Evolutionary conservation across 75 land plant species (phyloP).

Genomic region (Ceratopteris richardii): DNA sequence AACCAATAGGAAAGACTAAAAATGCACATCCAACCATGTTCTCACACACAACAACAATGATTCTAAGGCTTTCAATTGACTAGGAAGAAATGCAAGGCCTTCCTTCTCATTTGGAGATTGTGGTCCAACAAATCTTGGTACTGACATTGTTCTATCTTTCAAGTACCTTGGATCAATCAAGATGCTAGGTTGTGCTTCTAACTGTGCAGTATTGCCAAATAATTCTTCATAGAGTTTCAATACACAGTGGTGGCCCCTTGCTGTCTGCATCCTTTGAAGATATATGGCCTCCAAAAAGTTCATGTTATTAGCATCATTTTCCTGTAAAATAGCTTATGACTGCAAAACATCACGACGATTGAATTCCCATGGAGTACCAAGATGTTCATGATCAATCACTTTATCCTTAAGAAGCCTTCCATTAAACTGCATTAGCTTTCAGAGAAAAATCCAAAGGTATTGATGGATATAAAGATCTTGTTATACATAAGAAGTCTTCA

Average conservation of each 20-base stretch:
- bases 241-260: conserved; percentile 53
- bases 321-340: conserved; percentile 71
- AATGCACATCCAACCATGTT: conserved; percentile 80
- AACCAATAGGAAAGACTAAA: conserved; percentile 77
- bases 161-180: conserved; percentile 34
- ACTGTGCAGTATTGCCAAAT: conserved; percentile 40
- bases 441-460: conserved; percentile 43
- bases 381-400: conserved; percentile 68
- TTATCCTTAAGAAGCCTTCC: conserved; percentile 55
- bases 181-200: conserved; percentile 51
- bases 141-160: conserved; percentile 39
- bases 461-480: conserved; percentile 57
- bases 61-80: conserved; percentile 52
- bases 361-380: conserved; percentile 97
- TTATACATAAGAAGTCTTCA: conserved; percentile 74
- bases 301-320: no score
- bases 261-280: conserved; percentile 84
- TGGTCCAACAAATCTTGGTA: conserved; percentile 35
- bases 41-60: conserved; percentile 62
- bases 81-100: conserved; percentile 56
- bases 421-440: conserved; percentile 67
- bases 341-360: conserved; percentile 92
- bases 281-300: conserved; percentile 62
- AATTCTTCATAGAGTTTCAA: conserved; percentile 58
- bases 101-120: conserved; percentile 20